These are phyloP conservation scores for Penicillium brasilianum DNA, from an alignment of 2,329 filamentous ascomycete species.

Conservation along the genomic window DNA sequence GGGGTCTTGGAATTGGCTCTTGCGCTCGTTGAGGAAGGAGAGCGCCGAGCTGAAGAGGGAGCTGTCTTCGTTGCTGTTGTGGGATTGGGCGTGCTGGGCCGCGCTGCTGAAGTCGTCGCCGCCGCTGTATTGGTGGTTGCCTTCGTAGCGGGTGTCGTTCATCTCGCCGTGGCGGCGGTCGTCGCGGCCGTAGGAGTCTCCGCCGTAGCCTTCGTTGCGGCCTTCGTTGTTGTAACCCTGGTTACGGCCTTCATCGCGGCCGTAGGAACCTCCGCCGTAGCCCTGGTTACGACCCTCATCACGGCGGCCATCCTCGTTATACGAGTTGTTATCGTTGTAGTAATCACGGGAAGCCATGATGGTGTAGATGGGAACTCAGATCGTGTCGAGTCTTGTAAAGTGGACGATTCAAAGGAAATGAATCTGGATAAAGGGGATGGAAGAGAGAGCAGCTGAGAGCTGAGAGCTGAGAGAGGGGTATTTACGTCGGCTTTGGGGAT, in stretches of 20 bases:
- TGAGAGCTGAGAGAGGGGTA: conserved; percentile 12
- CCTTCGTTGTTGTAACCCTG: background rate
- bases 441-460: too few relatives aligned
- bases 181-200: conserved; percentile 6
- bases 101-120: conserved; percentile 61
- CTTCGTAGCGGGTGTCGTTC: conserved; percentile 33
- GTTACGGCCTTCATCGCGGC: background rate
- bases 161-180: conserved; percentile 18
- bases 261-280: conserved; percentile 27
- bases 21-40: conserved; percentile 54
- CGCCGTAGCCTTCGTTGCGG: conserved; percentile 18
- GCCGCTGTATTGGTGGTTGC: conserved; percentile 12
- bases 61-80: conserved; percentile 58
- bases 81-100: conserved; percentile 59
- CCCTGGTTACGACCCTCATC: conserved; percentile 1
- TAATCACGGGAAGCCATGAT: conserved; percentile 3
- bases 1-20: conserved; percentile 56
- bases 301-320: background rate
- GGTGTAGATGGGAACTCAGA: background rate
- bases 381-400: background rate
- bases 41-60: conserved; percentile 63
- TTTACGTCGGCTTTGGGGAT: conserved; percentile 5
- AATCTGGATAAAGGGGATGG: too few relatives aligned
- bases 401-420: background rate
- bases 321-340: background rate